These are phyloP conservation scores for Phytopythium ostracodes DNA, from an alignment of 352 stramenopile genomes.

Conservation along the genomic window DNA sequence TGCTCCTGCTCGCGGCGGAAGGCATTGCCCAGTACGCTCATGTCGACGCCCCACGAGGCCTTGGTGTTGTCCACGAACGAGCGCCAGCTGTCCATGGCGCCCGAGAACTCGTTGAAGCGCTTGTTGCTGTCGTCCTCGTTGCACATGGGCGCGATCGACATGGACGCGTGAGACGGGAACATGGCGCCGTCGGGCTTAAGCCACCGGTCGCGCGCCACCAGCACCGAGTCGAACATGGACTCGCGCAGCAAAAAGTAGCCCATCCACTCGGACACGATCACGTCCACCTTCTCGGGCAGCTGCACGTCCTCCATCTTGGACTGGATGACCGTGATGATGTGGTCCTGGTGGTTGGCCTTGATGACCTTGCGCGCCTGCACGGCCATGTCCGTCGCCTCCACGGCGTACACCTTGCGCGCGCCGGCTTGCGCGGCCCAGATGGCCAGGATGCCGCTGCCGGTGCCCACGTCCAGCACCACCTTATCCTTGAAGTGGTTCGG, in stretches of 20 bases:
- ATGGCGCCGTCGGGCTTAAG: conserved; percentile 96
- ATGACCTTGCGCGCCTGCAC: conserved; percentile 95
- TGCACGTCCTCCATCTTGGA: conserved; percentile 97
- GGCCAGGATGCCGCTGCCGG: conserved; percentile 97
- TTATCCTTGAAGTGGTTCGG: conserved; percentile 98
- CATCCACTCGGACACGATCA: conserved; percentile 99
- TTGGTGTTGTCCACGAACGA: conserved; percentile 91
- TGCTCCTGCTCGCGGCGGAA: conserved; percentile 89
- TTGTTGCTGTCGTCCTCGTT: conserved; percentile 92
- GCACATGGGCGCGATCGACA: conserved; percentile 96
- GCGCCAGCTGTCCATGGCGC: conserved; percentile 82
- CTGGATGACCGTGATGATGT: conserved; percentile 99
- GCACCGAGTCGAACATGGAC: conserved; percentile 99
- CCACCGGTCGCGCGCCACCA: conserved; percentile 95
- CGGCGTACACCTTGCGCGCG: conserved; percentile 97
- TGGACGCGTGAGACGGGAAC: conserved; percentile 97
- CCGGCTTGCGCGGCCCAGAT: conserved; percentile 98
- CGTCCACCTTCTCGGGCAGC: conserved; percentile 97
- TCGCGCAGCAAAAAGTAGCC: conserved; percentile 99
- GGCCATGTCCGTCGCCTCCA: conserved; percentile 98
- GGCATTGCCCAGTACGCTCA: conserved; percentile 88
- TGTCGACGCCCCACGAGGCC: conserved; percentile 96
- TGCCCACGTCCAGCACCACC: conserved; percentile 99
- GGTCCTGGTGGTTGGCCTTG: conserved; percentile 93
- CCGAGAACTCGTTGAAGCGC: conserved; percentile 80